These are phyloP conservation scores for Inga leiocalycina DNA, from an alignment of 306 rosid genomes.

Conservation along the genomic window DNA sequence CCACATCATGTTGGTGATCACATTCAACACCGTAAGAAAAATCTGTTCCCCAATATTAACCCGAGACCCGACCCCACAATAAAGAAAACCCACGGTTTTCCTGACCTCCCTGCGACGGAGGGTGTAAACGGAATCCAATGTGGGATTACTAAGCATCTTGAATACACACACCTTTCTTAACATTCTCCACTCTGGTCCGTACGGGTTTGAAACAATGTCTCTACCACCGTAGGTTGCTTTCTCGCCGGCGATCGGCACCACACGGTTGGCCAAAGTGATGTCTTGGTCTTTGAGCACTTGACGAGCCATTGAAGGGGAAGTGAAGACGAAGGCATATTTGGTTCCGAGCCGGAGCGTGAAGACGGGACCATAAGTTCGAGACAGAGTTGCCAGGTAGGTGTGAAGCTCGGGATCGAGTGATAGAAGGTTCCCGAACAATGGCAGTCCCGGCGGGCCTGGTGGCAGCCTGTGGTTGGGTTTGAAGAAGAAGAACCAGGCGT, in stretches of 20 bases:
- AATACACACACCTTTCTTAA: slow-evolving; percentile 60
- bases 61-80: slow-evolving; percentile 39
- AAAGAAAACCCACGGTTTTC: slow-evolving; percentile 37
- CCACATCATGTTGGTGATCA: slow-evolving; percentile 77
- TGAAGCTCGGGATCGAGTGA: slow-evolving; percentile 75
- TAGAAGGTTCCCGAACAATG: slow-evolving; percentile 67
- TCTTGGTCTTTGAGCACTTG: slow-evolving; percentile 66
- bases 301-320: slow-evolving; percentile 58
- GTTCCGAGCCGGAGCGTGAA: slow-evolving; percentile 65
- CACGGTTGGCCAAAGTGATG: slow-evolving; percentile 72
- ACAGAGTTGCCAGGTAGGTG: slow-evolving; percentile 56
- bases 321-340: slow-evolving; percentile 53
- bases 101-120: slow-evolving; percentile 66
- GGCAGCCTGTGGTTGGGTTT: slow-evolving; percentile 41
- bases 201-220: slow-evolving; percentile 67
- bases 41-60: slow-evolving; percentile 61
- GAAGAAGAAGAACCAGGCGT: slow-evolving; percentile 28
- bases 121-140: slow-evolving; percentile 57
- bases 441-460: slow-evolving; percentile 71
- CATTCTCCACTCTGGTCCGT: slow-evolving; percentile 87
- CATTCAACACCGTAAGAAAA: slow-evolving; percentile 63
- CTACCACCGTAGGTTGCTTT: slow-evolving; percentile 50
- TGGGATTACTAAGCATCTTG: slow-evolving; percentile 70
- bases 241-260: slow-evolving; percentile 52
- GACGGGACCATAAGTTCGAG: slow-evolving; percentile 61